Evolutionary conservation across 139 green algal genomes (phyloP).

Genomic region (Chlorella sp.): DNA sequence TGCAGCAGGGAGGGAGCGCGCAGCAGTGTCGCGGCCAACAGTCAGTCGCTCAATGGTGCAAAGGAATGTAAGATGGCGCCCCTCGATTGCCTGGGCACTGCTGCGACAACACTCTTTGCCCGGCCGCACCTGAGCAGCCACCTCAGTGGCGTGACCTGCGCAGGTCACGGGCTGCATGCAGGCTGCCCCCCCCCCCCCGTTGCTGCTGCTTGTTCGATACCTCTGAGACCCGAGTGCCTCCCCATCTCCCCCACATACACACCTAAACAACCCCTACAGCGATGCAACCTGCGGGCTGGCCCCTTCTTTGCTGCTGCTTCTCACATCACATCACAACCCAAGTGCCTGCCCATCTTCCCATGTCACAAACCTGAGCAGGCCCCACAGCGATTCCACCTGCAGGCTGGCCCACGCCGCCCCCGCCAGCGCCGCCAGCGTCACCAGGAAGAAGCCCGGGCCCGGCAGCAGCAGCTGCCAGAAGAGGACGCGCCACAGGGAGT

Average conservation of each 20-base stretch:
- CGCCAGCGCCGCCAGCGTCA: constrained; percentile 12
- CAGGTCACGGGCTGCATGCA: no score
- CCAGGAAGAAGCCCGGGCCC: neutral
- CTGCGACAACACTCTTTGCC: no score
- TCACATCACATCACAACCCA: no score
- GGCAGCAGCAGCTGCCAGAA: constrained; percentile 33
- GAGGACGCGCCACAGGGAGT: constrained; percentile 15
- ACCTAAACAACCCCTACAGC: constrained; percentile 20
- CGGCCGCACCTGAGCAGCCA: neutral
- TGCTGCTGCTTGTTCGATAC: no score
- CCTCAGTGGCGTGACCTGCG: neutral
- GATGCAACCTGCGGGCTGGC: neutral
- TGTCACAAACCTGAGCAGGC: constrained; percentile 4
- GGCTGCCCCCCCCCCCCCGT: neutral
- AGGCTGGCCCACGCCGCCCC: constrained; percentile 20
- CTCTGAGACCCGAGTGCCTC: no score
- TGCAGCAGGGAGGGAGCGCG: no score
- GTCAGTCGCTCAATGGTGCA: no score
- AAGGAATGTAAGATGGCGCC: no score
- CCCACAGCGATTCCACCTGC: neutral
- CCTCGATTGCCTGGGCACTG: no score
- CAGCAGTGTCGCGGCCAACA: no score
- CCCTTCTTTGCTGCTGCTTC: neutral
- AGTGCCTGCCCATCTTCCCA: no score
- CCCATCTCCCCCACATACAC: no score